Evolutionary conservation across 345 rosid genomes (phyloP).

Genomic region (Triadica sebifera): DNA sequence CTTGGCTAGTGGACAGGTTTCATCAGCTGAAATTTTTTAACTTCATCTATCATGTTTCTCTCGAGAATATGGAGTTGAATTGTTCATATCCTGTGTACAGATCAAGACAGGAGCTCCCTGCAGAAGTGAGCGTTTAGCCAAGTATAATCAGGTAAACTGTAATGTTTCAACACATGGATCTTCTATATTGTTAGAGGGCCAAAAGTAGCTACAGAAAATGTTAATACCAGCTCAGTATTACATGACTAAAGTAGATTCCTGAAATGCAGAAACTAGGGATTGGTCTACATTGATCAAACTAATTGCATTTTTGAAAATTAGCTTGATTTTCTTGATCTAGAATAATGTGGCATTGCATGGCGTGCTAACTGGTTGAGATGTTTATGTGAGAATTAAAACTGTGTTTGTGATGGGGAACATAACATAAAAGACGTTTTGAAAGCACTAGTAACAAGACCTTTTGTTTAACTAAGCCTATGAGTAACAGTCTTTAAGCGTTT

Average conservation of each 20-base stretch:
- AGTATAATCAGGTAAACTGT: constrained; percentile 84
- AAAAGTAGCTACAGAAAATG: background rate
- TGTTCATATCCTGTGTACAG: constrained; percentile 36
- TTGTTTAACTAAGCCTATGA: too few species aligned
- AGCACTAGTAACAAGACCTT: background rate
- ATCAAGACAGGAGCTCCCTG: constrained; percentile 99
- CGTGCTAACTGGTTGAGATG: background rate
- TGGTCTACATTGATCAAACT: background rate
- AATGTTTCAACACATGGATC: background rate
- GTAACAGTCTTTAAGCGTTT: background rate
- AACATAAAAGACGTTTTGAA: background rate
- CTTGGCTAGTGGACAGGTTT: constrained; percentile 95
- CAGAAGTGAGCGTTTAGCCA: constrained; percentile 92
- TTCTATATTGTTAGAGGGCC: background rate
- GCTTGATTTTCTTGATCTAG: background rate
- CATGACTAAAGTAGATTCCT: background rate
- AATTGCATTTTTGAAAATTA: background rate
- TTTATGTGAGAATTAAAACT: background rate
- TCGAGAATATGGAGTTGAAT: constrained; percentile 8
- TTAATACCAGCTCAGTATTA: background rate
- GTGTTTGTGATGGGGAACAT: background rate
- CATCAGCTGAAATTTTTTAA: constrained; percentile 14
- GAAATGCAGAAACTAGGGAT: background rate
- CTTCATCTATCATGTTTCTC: constrained; percentile 2
- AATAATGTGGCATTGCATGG: background rate